These are phyloP conservation scores for Rhodotorula graminis DNA, from an alignment of 768 basidiomycete species.

Conservation along the genomic window DNA sequence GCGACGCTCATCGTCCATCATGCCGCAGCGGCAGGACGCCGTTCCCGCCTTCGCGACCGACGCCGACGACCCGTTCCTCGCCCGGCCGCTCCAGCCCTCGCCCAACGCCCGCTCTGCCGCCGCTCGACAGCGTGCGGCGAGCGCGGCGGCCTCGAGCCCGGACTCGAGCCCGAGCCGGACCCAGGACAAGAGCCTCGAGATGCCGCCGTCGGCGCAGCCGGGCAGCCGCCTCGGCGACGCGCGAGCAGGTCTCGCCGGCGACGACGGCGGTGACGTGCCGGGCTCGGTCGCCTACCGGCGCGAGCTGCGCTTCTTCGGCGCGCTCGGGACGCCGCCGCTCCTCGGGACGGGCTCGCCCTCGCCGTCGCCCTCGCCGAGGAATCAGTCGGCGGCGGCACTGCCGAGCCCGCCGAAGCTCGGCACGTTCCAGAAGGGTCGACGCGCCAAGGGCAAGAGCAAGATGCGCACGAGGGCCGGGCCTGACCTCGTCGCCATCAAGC, in stretches of 20 bases:
- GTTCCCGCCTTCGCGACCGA: background rate
- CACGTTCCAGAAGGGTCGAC: too few species aligned
- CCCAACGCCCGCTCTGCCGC: constrained; percentile 1
- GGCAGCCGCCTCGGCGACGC: background rate
- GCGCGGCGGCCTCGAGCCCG: background rate
- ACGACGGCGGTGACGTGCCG: background rate
- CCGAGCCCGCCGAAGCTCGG: too few species aligned
- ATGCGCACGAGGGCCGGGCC: background rate
- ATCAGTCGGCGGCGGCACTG: background rate
- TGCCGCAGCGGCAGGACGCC: background rate
- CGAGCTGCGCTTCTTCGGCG: constrained; percentile 8
- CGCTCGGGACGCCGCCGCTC: background rate
- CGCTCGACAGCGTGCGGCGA: background rate
- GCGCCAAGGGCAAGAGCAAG: background rate
- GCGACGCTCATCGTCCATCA: background rate
- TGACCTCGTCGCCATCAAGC: background rate
- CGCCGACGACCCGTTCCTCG: constrained; percentile 3
- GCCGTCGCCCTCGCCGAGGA: background rate
- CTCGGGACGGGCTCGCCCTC: background rate
- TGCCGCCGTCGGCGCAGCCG: constrained; percentile 27
- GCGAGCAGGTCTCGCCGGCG: too few species aligned
- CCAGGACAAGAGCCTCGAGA: background rate
- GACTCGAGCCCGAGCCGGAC: background rate
- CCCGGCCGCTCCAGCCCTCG: constrained; percentile 11
- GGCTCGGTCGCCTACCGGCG: background rate